phyloP scores from a whole-genome alignment of 768 basidiomycete species.

The Termitomyces sp. region DNA sequence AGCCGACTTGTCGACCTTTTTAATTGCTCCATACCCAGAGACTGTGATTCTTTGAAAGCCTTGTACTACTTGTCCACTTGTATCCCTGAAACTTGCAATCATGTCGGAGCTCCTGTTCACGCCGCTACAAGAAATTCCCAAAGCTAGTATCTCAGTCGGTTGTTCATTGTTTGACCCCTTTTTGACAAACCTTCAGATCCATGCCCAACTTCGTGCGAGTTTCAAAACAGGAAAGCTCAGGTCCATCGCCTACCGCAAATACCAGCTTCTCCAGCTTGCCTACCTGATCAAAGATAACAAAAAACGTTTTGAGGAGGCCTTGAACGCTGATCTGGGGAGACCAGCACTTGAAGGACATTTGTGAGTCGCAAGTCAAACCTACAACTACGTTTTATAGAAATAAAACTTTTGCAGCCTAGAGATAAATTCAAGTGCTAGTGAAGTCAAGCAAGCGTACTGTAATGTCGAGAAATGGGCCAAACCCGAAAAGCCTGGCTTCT shows the following conservation, averaged over 20 bases:
- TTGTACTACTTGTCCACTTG: not conserved
- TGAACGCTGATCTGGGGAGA: constrained; percentile 59
- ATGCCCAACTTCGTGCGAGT: constrained; percentile 44
- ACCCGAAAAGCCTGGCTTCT: constrained; percentile 51
- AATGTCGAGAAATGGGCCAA: constrained; percentile 74
- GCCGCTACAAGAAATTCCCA: constrained; percentile 46
- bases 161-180: not conserved
- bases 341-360: constrained; percentile 54
- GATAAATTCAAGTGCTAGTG: constrained; percentile 44
- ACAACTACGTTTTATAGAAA: not conserved
- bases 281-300: constrained; percentile 73
- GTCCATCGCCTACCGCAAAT: constrained; percentile 63
- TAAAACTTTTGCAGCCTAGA: constrained; percentile 46
- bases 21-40: too few relatives aligned
- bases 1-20: not conserved
- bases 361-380: constrained; percentile 14
- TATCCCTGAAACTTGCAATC: not conserved
- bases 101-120: constrained; percentile 38
- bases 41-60: not conserved
- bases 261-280: constrained; percentile 69
- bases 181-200: constrained; percentile 35
- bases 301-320: constrained; percentile 49
- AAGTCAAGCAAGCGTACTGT: constrained; percentile 46
- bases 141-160: constrained; percentile 22
- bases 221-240: constrained; percentile 64